Percentiles rank a stretch among this genome's conserved stretches.
phyloP scores from a whole-genome alignment of 495 filamentous ascomycete species.

The Neurospora tetrasperma region DNA sequence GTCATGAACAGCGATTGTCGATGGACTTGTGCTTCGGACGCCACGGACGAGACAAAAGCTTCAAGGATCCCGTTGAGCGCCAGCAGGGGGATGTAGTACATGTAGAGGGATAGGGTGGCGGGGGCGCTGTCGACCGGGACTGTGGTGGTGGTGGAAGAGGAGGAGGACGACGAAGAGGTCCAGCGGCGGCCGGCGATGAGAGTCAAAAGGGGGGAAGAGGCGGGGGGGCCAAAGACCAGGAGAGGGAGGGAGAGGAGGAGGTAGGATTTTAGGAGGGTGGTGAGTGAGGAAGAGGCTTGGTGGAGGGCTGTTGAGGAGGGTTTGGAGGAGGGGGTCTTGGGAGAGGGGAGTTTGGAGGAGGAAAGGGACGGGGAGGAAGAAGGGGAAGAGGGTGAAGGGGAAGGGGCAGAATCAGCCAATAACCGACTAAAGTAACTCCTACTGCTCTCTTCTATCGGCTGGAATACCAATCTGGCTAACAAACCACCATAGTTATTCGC shows the following conservation, averaged over 20 bases:
- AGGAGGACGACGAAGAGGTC: conserved; percentile 19
- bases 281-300: conserved; percentile 33
- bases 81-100: conserved; percentile 84
- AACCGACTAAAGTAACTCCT: conserved; percentile 78
- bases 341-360: conserved; percentile 7
- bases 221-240: conserved; percentile 56
- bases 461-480: conserved; percentile 80
- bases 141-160: conserved; percentile 25
- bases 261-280: conserved; percentile 50
- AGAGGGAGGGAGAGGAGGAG: conserved; percentile 56
- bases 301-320: too few species aligned
- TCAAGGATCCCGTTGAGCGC: conserved; percentile 88
- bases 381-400: not conserved
- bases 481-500: conserved; percentile 93
- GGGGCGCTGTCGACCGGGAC: conserved; percentile 34
- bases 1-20: conserved; percentile 73
- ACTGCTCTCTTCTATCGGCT: conserved; percentile 87
- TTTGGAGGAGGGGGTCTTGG: conserved; percentile 17
- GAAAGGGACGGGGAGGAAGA: not conserved
- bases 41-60: conserved; percentile 82
- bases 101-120: conserved; percentile 62
- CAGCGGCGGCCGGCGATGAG: conserved; percentile 67
- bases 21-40: conserved; percentile 57
- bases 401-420: conserved; percentile 25
- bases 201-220: conserved; percentile 43